Conservation (phyloP, 805 yeast genomes). For the Starmerella powellii region DNA sequence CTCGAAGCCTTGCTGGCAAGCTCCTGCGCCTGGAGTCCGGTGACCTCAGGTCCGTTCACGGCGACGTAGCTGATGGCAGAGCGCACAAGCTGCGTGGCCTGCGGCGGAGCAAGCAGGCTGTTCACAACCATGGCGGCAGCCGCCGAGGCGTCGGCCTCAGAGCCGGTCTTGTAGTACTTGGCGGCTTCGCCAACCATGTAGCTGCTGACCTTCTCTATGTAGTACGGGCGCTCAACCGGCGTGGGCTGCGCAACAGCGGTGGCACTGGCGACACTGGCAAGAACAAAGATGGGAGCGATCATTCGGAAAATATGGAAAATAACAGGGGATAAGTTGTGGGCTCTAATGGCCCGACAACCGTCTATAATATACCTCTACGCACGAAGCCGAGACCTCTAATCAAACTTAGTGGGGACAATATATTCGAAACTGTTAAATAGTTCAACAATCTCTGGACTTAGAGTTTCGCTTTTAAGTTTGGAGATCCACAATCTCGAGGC, state of each 20-base stretch:
- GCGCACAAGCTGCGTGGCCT: slow-evolving; percentile 18
- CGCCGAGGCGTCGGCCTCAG: slow-evolving; percentile 17
- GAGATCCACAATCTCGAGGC: too few relatives aligned
- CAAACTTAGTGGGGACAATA: too few relatives aligned
- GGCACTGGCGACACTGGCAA: slow-evolving; percentile 7
- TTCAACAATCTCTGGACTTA: too few relatives aligned
- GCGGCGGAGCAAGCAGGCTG: slow-evolving; percentile 16
- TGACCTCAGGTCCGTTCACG: slow-evolving; percentile 10
- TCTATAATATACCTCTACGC: too few relatives aligned
- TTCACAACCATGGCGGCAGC: slow-evolving; percentile 16
- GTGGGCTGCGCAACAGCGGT: slow-evolving; percentile 5
- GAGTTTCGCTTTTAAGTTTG: too few relatives aligned
- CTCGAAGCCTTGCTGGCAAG: slow-evolving; percentile 19
- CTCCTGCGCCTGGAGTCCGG: slow-evolving; percentile 15
- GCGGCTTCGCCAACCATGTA: slow-evolving; percentile 18
- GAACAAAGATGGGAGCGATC: slow-evolving; percentile 11
- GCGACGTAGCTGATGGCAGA: slow-evolving; percentile 18
- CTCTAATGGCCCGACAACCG: too few relatives aligned
- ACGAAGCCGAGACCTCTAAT: too few relatives aligned
- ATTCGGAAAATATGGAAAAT: too few relatives aligned
- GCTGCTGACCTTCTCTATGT: slow-evolving; percentile 16
- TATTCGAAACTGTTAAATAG: too few relatives aligned
- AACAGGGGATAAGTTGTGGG: too few relatives aligned
- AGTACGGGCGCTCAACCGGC: slow-evolving; percentile 15
- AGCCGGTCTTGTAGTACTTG: slow-evolving; percentile 13